phyloP scores from a whole-genome alignment of 495 filamentous ascomycete species.

The Aspergillus nidulans region DNA sequence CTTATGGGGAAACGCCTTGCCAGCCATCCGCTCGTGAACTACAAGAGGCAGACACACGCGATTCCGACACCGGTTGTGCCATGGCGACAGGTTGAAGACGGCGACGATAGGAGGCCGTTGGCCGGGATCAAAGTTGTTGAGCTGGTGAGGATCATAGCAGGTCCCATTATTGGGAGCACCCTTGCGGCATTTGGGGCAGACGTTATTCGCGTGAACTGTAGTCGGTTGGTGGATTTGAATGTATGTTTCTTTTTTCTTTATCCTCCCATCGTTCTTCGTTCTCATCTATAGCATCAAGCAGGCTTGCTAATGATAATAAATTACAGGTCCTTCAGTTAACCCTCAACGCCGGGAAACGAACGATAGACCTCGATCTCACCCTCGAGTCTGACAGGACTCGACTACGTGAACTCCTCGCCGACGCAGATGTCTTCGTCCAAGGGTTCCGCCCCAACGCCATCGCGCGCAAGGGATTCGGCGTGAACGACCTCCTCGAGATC shows the following conservation, averaged over 20 bases:
- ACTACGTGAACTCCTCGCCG: conserved; percentile 42
- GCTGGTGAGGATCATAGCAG: conserved; percentile 58
- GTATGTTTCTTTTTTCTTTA: conserved; percentile 10
- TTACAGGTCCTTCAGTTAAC: conserved; percentile 31
- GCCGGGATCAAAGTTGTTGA: conserved; percentile 59
- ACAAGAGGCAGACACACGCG: conserved; percentile 20
- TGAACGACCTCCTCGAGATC: conserved; percentile 46
- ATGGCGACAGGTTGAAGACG: background rate
- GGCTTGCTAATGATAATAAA: background rate
- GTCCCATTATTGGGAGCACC: conserved; percentile 47
- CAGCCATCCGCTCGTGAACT: conserved; percentile 23
- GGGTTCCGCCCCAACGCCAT: conserved; percentile 51
- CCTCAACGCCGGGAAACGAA: conserved; percentile 56
- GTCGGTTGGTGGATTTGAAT: conserved; percentile 45
- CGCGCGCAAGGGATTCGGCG: conserved; percentile 49
- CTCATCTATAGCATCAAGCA: background rate
- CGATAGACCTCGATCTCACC: conserved; percentile 46
- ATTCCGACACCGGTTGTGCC: conserved; percentile 13
- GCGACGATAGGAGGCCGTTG: conserved; percentile 35
- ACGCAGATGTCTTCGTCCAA: conserved; percentile 55
- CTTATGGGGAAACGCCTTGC: conserved; percentile 24
- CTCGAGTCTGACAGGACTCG: conserved; percentile 37
- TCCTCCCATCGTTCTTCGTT: background rate
- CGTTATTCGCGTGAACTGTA: conserved; percentile 58
- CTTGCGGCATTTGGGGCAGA: conserved; percentile 57